Evolutionary conservation across 2,329 filamentous ascomycete genomes (phyloP).

Genomic region (Chaetomium olivaceum): DNA sequence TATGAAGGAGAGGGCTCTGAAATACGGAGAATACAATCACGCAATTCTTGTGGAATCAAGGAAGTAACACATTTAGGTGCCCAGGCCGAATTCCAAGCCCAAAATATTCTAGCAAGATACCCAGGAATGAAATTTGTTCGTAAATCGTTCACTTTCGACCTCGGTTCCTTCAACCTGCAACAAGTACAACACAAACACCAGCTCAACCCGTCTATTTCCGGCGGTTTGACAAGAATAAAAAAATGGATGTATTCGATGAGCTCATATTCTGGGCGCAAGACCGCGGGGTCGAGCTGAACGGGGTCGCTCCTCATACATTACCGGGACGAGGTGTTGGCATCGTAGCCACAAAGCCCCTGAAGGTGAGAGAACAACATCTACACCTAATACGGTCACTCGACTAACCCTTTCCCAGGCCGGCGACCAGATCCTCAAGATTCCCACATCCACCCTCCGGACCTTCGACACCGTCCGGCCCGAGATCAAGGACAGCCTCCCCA

Average conservation of each 20-base stretch:
- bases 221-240: not conserved
- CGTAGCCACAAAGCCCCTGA: conserved; percentile 65
- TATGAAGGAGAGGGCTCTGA: not conserved
- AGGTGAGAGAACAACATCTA: conserved; percentile 49
- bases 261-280: conserved; percentile 69
- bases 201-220: not conserved
- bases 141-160: not conserved
- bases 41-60: not conserved
- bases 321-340: conserved; percentile 77
- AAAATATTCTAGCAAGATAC: not conserved
- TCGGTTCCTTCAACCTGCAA: not conserved
- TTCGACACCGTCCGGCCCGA: conserved; percentile 57
- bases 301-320: conserved; percentile 66
- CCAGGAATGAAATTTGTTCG: not conserved
- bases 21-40: not conserved
- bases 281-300: conserved; percentile 66
- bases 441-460: conserved; percentile 63
- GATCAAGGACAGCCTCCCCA: conserved; percentile 54
- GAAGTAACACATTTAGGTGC: not conserved
- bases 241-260: conserved; percentile 40
- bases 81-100: not conserved
- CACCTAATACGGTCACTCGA: not conserved
- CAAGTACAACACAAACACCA: not conserved
- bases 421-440: conserved; percentile 65
- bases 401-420: conserved; percentile 36